A percentile compares a stretch with the other conserved stretches of the same genome.
These are phyloP conservation scores for Camillea tinctor DNA, from an alignment of 2,329 filamentous ascomycete genomes.

Conservation along the genomic window DNA sequence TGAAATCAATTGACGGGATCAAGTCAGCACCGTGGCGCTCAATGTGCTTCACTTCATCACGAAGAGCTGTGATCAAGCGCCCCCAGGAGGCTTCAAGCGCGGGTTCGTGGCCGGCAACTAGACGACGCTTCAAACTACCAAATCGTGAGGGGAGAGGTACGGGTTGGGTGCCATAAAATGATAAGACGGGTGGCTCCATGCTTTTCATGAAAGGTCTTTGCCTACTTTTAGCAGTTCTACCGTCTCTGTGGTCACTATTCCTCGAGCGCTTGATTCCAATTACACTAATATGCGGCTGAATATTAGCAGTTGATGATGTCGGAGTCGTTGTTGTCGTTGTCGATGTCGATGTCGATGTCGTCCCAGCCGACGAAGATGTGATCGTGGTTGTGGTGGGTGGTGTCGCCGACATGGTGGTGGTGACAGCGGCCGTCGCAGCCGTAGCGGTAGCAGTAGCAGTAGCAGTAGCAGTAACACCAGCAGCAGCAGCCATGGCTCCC, in stretches of 20 bases:
- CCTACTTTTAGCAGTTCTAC: slow-evolving; percentile 31
- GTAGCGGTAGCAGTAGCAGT: slow-evolving; percentile 13
- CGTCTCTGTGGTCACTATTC: slow-evolving; percentile 31
- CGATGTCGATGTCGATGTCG: slow-evolving; percentile 3
- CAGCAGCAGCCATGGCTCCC: slow-evolving; percentile 29
- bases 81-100: slow-evolving; percentile 55
- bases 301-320: slow-evolving; percentile 7
- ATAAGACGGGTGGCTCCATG: slow-evolving; percentile 52
- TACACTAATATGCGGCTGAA: slow-evolving; percentile 14
- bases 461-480: slow-evolving; percentile 15
- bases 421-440: slow-evolving; percentile 2
- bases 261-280: slow-evolving; percentile 31
- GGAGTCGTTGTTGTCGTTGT: slow-evolving; percentile 9
- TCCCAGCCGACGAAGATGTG: slow-evolving; percentile 9
- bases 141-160: slow-evolving; percentile 60
- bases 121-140: slow-evolving; percentile 53
- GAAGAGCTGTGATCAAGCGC: slow-evolving; percentile 51
- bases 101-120: slow-evolving; percentile 54
- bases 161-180: slow-evolving; percentile 57
- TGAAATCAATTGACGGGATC: slow-evolving; percentile 56
- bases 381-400: slow-evolving; percentile 16
- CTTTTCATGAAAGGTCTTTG: slow-evolving; percentile 32
- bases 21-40: slow-evolving; percentile 48
- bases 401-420: slow-evolving; percentile 14
- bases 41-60: slow-evolving; percentile 52